Evolutionary conservation across 495 filamentous ascomycete genomes (phyloP), one percentile per base, ranked within the genome.

Genomic region (Aspergillus indologenus): DNA sequence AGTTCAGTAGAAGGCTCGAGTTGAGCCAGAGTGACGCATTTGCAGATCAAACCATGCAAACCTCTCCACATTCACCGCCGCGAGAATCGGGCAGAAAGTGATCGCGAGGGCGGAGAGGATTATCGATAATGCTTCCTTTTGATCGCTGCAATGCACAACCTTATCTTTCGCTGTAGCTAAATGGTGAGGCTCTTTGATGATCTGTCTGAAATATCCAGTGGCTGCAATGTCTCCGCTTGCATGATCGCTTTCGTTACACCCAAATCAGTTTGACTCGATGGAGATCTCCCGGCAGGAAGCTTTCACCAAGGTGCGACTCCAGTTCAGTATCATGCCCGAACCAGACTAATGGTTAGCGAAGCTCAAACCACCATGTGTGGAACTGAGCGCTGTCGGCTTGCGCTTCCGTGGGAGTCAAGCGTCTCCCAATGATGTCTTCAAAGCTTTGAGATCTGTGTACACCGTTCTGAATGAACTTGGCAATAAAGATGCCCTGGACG

Each of bases 321-420:
- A 19, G 22, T 17, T 40, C 17, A 21, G 34, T 21, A 8, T 31
- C 45, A 56, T 29, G 46, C 55, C 56, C 15, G 61, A 70, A 56
- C 70, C 46, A 53, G 26, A 22, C 53, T 54, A 56, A 57, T 61
- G 43, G 49, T 18, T 44, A 45, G 5, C 22, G 50, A 58, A 90
- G 88, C 82, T 96, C 49, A 91, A 89, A 62, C 79, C 84, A 61
- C 78, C 80, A 57, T 98, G 92, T 66, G 85, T 98, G 52, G 79
- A 87, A 47, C 82, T 96, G 56, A 90, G 86, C 71, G 83, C 90
- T 61, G 71, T 85, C 43, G 83, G 87, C 5, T 71, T 93, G 21
- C 76, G 73, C 51, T 84, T 87, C 45, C 74, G 81, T 31, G 83
- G 80, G 58, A 80, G 79, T 23, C 74, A 79, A 54, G 72, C 71